These are phyloP conservation scores for Neonectria coccinea DNA, from an alignment of 2,329 filamentous ascomycete species.

Conservation along the genomic window DNA sequence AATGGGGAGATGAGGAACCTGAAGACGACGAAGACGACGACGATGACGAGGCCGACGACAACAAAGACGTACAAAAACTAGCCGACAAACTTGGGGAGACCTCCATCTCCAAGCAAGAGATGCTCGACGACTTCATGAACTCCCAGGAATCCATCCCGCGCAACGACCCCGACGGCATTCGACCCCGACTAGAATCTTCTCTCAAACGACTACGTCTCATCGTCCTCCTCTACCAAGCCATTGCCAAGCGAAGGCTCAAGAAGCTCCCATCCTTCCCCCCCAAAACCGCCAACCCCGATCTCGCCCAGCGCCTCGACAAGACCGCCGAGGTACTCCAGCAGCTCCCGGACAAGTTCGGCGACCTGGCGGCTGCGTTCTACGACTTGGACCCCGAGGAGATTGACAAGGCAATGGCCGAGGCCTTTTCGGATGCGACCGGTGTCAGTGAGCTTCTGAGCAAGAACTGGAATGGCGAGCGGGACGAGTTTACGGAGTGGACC, in stretches of 20 bases:
- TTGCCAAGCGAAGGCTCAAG: conserved; percentile 77
- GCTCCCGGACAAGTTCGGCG: conserved; percentile 76
- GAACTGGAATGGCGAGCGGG: conserved; percentile 73
- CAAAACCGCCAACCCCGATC: conserved; percentile 44
- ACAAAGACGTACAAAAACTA: conserved; percentile 58
- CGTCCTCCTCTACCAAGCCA: conserved; percentile 74
- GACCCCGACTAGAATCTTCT: conserved; percentile 72
- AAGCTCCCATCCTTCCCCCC: conserved; percentile 61
- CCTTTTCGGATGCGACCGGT: conserved; percentile 69
- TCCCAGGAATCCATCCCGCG: conserved; percentile 71
- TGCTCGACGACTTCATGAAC: conserved; percentile 76
- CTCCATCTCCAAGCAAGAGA: conserved; percentile 61
- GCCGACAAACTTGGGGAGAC: conserved; percentile 48
- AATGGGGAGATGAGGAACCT: conserved; percentile 82
- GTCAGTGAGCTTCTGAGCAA: conserved; percentile 66
- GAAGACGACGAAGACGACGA: conserved; percentile 68
- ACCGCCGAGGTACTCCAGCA: conserved; percentile 66
- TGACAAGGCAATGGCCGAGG: conserved; percentile 67
- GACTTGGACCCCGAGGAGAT: conserved; percentile 71
- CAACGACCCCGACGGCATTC: conserved; percentile 72
- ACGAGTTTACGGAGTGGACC: conserved; percentile 86
- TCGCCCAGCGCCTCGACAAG: conserved; percentile 64
- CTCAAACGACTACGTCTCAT: conserved; percentile 75
- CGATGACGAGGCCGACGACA: conserved; percentile 51
- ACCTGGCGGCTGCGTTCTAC: conserved; percentile 80